These are phyloP conservation scores for Calonectria fujianensis DNA, from an alignment of 2,329 filamentous ascomycete species.

Conservation along the genomic window DNA sequence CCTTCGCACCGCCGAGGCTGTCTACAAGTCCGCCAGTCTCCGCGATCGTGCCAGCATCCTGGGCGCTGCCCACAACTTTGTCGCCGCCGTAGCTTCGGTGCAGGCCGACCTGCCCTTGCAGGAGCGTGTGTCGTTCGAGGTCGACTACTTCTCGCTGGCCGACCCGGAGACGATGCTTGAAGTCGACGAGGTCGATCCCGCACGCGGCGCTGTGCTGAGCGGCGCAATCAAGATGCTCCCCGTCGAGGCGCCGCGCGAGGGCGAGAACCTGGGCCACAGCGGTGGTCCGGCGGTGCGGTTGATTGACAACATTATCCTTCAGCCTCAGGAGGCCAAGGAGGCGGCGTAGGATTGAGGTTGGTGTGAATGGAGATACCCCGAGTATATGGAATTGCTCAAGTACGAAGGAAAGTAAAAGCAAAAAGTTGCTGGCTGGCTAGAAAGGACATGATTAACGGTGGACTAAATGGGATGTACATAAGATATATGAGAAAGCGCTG, in stretches of 20 bases:
- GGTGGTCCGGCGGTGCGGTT: constrained; percentile 86
- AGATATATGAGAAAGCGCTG: constrained; percentile 13
- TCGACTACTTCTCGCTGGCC: constrained; percentile 94
- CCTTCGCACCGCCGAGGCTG: constrained; percentile 81
- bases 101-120: constrained; percentile 77
- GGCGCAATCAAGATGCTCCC: constrained; percentile 93
- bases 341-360: constrained; percentile 32
- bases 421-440: background rate
- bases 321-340: constrained; percentile 58
- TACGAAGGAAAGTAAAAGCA: constrained; percentile 10
- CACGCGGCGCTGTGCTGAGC: constrained; percentile 87
- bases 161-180: constrained; percentile 91
- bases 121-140: constrained; percentile 82
- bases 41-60: constrained; percentile 81
- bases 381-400: constrained; percentile 43
- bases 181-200: constrained; percentile 80
- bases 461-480: constrained; percentile 31
- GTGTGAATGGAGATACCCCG: constrained; percentile 45
- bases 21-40: constrained; percentile 72
- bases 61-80: constrained; percentile 79
- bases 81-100: constrained; percentile 71
- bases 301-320: constrained; percentile 93
- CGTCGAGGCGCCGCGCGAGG: constrained; percentile 80
- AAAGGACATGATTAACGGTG: constrained; percentile 6
- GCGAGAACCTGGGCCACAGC: constrained; percentile 84